Conservation (phyloP, 768 basidiomycete genomes). For the Pleurotus cornucopiae region DNA sequence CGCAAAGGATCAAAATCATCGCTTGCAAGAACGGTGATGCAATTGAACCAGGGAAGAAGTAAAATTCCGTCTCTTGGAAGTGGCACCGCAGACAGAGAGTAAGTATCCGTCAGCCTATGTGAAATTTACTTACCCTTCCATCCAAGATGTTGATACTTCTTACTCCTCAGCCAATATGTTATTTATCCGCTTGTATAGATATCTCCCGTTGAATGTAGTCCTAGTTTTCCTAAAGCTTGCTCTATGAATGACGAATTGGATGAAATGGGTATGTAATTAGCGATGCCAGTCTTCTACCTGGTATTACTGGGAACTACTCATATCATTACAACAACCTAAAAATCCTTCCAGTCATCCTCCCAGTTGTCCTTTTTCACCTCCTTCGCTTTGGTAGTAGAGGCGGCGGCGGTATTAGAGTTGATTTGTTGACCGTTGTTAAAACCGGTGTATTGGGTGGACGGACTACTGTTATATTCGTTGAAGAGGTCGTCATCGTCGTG, state of each 20-base stretch:
- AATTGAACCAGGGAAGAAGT: constrained; percentile 80
- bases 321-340: constrained; percentile 36
- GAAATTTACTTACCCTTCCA: not conserved
- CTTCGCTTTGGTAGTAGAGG: constrained; percentile 25
- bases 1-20: constrained; percentile 91
- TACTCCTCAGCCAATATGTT: not conserved
- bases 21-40: constrained; percentile 96
- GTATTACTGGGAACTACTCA: not conserved
- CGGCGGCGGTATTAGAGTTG: constrained; percentile 18
- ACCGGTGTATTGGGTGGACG: constrained; percentile 6
- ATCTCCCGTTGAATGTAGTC: not conserved
- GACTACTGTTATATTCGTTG: constrained; percentile 37
- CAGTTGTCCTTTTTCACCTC: constrained; percentile 47
- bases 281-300: not conserved
- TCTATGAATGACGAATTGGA: not conserved
- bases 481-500: constrained; percentile 68
- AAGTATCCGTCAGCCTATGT: constrained; percentile 9
- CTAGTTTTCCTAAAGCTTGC: not conserved
- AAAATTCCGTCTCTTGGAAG: not conserved
- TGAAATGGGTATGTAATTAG: not conserved
- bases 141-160: not conserved
- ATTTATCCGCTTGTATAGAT: not conserved
- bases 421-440: constrained; percentile 12
- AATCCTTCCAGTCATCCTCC: constrained; percentile 83
- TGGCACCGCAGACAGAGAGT: not conserved